Evolutionary conservation across 352 stramenopile genomes (phyloP).

Genomic region (Pythium scleroteichum): DNA sequence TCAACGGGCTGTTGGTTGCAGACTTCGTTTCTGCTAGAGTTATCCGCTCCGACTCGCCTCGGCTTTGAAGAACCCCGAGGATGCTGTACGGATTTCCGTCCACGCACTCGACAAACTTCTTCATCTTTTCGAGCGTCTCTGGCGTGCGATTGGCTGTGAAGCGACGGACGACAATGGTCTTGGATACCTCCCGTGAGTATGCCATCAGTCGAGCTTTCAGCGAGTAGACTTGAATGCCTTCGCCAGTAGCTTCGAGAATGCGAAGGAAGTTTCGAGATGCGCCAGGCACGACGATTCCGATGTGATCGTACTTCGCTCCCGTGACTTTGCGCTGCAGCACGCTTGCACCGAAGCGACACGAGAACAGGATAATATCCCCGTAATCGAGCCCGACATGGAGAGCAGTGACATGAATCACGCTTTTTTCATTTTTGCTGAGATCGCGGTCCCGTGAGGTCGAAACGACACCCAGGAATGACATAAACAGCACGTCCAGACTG

Average conservation of each 20-base stretch:
- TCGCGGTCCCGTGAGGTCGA: constrained; percentile 66
- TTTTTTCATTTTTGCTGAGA: constrained; percentile 57
- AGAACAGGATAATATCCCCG: constrained; percentile 84
- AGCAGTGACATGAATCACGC: constrained; percentile 72
- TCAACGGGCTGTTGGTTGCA: constrained; percentile 4
- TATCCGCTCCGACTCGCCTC: constrained; percentile 51
- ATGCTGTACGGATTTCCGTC: constrained; percentile 87
- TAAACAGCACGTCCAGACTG: constrained; percentile 60
- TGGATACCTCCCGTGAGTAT: constrained; percentile 80
- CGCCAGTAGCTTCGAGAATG: constrained; percentile 78
- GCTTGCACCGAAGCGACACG: constrained; percentile 73
- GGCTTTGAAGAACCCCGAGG: constrained; percentile 62
- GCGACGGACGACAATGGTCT: constrained; percentile 72
- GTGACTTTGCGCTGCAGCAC: constrained; percentile 83
- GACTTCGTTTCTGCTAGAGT: constrained; percentile 2
- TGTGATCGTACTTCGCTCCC: constrained; percentile 77
- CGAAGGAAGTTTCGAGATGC: constrained; percentile 56
- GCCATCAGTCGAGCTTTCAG: constrained; percentile 77
- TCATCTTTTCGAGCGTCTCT: constrained; percentile 43
- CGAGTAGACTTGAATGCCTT: constrained; percentile 80
- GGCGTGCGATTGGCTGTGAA: constrained; percentile 46
- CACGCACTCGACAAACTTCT: constrained; percentile 61
- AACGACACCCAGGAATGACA: constrained; percentile 79
- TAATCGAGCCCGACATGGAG: constrained; percentile 68
- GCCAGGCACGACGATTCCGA: constrained; percentile 76